Base-by-base conservation (phyloP, 495 filamentous ascomycete genomes). In the Immersiella caudata region DNA sequence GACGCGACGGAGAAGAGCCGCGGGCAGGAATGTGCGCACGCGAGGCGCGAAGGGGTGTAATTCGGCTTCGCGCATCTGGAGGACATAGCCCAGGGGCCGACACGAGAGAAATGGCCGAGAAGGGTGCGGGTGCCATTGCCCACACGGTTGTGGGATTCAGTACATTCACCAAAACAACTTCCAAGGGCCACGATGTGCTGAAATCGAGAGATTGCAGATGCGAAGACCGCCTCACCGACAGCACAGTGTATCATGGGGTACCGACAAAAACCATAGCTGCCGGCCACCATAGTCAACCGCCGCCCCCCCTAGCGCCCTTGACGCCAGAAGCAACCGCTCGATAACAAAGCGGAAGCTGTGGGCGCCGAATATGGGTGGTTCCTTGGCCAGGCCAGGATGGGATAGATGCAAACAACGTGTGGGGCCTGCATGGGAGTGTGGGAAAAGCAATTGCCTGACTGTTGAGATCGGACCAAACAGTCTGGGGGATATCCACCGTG, bases 11-110 rank as follows among this genome's bases (percentile, higher is more conserved):
- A 60, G 33, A 71, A 61, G 62, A 58, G 65, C 66, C 70, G 62
- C 65, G 60, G 40, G 35, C 25, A 56, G 70, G 67, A 70, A 72
- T 68, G 67, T 72, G 54, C 22, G 36, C 54, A 64, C 61, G 72
- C 56, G 67, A 14, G 36, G 49, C 40, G 62, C 55, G 57, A 65
- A 33, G 62, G 56, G 62, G 60, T 57, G 62, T 40, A 56, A 27
- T 56, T 65, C 26, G 21, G 51, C 40, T n/a, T 46, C 14, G 12
- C 49, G 51, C 24, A 33, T 22, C 62, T 22, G 25, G 57, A 66
- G 21, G 22, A 66, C 24, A 55, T 25, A 60, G 60, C 27, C 65
- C 56, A 33, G 68, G 60, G 60, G 24, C 60, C 29, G 62, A 50
- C 64, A 70, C 64, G 54, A 70, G 60, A 55, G 21, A 65, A 64